Evolutionary conservation across 2,329 filamentous ascomycete species (phyloP), one percentile per base, ranked within the genome.

Genomic region (Cryphonectria radicalis): DNA sequence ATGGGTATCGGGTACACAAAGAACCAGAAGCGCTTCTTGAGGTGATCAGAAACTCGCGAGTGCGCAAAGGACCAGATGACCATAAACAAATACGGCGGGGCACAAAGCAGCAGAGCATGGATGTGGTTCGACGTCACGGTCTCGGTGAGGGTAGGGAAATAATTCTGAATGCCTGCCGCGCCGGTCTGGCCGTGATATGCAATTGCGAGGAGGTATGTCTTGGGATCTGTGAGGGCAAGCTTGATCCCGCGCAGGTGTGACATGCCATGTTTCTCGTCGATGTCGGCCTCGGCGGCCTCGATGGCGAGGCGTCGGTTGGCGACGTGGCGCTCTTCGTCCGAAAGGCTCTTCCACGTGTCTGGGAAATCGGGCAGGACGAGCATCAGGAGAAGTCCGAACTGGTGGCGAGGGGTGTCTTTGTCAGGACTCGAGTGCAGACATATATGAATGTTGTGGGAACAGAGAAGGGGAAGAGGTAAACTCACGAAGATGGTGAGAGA

Each of bases 11-110:
- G 76, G 17, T 74, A 74, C 6, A 77, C 75, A 57, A 81, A 77
- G 75, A 83, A 82, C 59, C 80, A 78, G 74, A 79, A 82, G 0
- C 82, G 77, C 75, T 83, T 81, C n/a, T 78, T 78, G 3, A 80
- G 79, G 5, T 76, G 76, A 72, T 82, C 81, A 5, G 81, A 80
- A 65, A 81, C 77, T 71, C 80, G 80, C 6, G 81, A 79, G 70
- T 81, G 82, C 22, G 75, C 70, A 25, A 81, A 74, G 40, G 74
- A 76, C 50, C 74, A 74, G 62, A 78, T 32, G 6, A 77, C 75
- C 67, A 76, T 76, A 35, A 76, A 72, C 42, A 79, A 73, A 37
- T 76, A 80, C 0, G 78, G 79, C 11, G 79, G 79, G 0, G 78
- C 76, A 5, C 77, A 79, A 32, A 80, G 75, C 0, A 80, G 72